Evolutionary conservation across 176 grass and related monocot genomes (phyloP).

Genomic region (Rhynchospora pubera): DNA sequence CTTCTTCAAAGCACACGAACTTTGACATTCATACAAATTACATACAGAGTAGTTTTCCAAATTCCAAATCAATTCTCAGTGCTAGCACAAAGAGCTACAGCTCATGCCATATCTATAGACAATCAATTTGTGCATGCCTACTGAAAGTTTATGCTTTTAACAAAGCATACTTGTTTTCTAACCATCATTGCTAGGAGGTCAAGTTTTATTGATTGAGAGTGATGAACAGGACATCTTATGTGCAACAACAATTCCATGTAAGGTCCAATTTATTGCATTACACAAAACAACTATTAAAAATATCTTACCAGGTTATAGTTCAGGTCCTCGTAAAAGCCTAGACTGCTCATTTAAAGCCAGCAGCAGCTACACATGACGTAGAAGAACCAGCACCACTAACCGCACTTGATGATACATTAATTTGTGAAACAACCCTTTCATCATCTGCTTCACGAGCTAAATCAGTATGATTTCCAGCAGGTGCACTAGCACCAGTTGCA

Average conservation of each 20-base stretch:
- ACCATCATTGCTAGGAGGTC: background rate
- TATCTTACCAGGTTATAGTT: conserved; percentile 8
- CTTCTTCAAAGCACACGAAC: background rate
- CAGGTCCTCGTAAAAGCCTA: conserved; percentile 18
- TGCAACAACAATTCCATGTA: background rate
- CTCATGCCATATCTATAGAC: no score
- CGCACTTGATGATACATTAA: background rate
- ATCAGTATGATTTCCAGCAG: background rate
- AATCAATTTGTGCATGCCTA: background rate
- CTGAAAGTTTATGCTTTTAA: background rate
- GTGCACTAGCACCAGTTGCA: background rate
- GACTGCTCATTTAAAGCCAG: conserved; percentile 30
- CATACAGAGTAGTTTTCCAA: background rate
- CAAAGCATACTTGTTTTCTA: background rate
- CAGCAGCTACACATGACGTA: conserved; percentile 32
- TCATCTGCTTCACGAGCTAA: conserved; percentile 24
- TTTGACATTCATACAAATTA: background rate
- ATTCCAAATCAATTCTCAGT: background rate
- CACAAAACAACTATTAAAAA: background rate
- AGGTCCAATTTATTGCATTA: background rate
- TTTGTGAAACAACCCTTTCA: conserved; percentile 17
- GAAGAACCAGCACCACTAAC: conserved; percentile 25
- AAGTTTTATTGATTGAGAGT: background rate
- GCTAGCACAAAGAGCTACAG: background rate
- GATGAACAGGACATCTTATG: background rate